Percentiles rank a stretch among this genome's conserved stretches.
Conservation (phyloP, 257 asterid genomes). For the Solanum dulcamara region DNA sequence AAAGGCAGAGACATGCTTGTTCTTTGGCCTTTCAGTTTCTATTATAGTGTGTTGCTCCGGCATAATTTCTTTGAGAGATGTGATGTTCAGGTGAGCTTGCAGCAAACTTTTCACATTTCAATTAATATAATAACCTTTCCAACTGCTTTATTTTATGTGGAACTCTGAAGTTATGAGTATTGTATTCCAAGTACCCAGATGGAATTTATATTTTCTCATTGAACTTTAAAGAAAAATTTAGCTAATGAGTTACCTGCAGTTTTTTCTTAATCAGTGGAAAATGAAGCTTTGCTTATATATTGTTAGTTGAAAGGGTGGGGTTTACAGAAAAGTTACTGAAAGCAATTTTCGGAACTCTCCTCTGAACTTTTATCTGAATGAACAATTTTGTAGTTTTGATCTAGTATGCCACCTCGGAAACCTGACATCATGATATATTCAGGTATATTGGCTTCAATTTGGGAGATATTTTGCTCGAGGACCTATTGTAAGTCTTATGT, state of each 20-base stretch:
- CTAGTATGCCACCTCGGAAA: not conserved
- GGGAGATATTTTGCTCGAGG: conserved; percentile 99
- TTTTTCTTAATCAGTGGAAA: not conserved
- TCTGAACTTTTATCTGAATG: not conserved
- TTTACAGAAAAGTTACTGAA: not conserved
- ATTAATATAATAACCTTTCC: not conserved
- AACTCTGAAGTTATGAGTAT: not conserved
- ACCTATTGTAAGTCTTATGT: conserved; percentile 55
- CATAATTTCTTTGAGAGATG: not conserved
- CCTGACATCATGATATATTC: conserved; percentile 16
- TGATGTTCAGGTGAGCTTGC: not conserved
- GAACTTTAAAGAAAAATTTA: not conserved
- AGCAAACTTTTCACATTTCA: not conserved
- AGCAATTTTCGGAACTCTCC: not conserved
- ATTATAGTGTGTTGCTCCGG: not conserved
- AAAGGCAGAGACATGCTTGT: not conserved
- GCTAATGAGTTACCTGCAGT: not conserved
- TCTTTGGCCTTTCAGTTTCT: not conserved
- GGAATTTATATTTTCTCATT: not conserved
- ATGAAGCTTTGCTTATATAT: not conserved
- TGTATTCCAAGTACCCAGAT: not conserved
- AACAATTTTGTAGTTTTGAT: not conserved
- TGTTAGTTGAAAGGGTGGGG: not conserved
- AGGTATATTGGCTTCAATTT: conserved; percentile 98
- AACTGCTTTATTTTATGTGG: not conserved